Evolutionary conservation across 345 rosid genomes (phyloP).

Genomic region (Mangifera indica): DNA sequence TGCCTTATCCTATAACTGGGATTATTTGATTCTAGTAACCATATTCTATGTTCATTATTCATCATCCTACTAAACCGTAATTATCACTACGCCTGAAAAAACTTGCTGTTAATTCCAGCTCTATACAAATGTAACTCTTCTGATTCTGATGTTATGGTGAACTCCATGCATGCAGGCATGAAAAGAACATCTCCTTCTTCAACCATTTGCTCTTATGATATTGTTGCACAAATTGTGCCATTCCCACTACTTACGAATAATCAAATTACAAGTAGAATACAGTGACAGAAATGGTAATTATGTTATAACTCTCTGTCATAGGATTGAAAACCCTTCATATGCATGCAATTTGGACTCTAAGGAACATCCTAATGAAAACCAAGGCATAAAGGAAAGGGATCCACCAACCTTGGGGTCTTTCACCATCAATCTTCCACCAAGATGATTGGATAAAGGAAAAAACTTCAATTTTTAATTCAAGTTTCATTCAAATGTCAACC

Average conservation of each 20-base stretch:
- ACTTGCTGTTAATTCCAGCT: conserved; percentile 44
- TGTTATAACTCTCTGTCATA: no score
- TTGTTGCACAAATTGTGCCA: conserved; percentile 23
- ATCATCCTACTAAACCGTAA: neutral
- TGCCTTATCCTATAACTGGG: neutral
- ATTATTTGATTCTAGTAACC: neutral
- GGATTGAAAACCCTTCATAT: no score
- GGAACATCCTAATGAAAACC: no score
- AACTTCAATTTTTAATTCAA: no score
- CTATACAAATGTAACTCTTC: conserved; percentile 36
- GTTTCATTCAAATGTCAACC: no score
- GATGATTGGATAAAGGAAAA: no score
- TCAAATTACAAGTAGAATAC: no score
- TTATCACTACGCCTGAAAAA: conserved; percentile 30
- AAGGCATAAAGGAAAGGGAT: no score
- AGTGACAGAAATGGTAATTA: conserved; percentile 33
- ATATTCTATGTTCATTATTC: neutral
- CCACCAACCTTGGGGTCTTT: no score
- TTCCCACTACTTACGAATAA: conserved; percentile 20
- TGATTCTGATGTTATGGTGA: conserved; percentile 14
- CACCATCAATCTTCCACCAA: no score
- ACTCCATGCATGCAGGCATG: conserved; percentile 31
- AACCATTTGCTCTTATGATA: conserved; percentile 11
- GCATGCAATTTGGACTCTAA: no score
- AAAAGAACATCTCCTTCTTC: conserved; percentile 33